These are phyloP conservation scores for Aspergillus sparsus DNA, from an alignment of 495 filamentous ascomycete species.

Conservation along the genomic window DNA sequence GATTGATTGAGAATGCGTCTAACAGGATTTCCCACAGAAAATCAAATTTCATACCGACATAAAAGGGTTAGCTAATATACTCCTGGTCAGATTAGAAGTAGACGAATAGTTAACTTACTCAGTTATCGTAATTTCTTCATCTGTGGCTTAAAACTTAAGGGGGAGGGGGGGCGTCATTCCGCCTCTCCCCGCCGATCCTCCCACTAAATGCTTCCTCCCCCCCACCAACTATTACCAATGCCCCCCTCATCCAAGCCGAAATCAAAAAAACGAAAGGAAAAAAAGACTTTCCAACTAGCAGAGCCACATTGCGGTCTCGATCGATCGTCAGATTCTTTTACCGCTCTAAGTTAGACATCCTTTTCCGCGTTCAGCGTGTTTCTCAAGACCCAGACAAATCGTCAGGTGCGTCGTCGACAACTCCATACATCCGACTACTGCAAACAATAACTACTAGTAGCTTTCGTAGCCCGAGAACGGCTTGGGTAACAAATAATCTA, in stretches of 20 bases:
- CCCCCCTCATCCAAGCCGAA: no score
- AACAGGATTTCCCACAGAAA: no score
- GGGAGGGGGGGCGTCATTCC: not conserved
- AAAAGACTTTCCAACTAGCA: conserved; percentile 1
- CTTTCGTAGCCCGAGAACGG: conserved; percentile 16
- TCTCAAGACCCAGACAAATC: not conserved
- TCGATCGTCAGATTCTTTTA: conserved; percentile 3
- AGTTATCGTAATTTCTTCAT: not conserved
- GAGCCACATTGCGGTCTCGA: conserved; percentile 2
- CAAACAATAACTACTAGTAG: conserved; percentile 13
- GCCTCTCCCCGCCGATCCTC: conserved; percentile 1
- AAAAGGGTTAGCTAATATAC: no score
- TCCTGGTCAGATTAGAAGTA: not conserved
- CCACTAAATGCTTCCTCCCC: conserved; percentile 4
- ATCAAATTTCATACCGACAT: no score
- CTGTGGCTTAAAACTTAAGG: not conserved
- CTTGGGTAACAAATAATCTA: conserved; percentile 6
- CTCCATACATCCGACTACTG: conserved; percentile 11
- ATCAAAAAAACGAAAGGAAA: not conserved
- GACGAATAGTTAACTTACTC: not conserved
- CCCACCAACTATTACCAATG: not conserved
- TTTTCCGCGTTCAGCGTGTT: conserved; percentile 16
- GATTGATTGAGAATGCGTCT: no score
- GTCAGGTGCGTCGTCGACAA: no score
- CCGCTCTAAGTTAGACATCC: conserved; percentile 5